These are phyloP conservation scores for Fraxinus nigra DNA, from an alignment of 305 asterid species.

Conservation along the genomic window DNA sequence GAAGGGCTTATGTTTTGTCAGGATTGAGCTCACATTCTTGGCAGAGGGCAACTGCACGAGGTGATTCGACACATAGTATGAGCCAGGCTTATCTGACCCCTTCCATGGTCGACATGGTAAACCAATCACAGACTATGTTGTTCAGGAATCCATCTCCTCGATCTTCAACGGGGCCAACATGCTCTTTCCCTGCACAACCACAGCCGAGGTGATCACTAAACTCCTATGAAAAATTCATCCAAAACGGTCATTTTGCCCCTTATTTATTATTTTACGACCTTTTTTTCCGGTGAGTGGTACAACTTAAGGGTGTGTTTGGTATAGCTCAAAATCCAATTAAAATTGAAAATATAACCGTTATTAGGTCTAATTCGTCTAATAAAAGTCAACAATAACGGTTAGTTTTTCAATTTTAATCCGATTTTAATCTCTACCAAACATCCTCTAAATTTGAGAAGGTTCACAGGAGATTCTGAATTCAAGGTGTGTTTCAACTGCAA, in stretches of 20 bases:
- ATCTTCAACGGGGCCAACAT: conserved; percentile 37
- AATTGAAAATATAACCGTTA: too few relatives aligned
- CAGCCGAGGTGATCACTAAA: conserved; percentile 47
- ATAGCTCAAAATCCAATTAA: too few relatives aligned
- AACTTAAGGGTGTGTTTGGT: too few relatives aligned
- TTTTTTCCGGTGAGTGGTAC: too few relatives aligned
- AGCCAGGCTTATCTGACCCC: conserved; percentile 87
- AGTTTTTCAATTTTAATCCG: too few relatives aligned
- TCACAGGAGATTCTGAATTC: background rate
- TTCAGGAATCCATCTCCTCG: conserved; percentile 41
- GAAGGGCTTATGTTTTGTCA: conserved; percentile 85
- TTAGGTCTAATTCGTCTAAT: too few relatives aligned
- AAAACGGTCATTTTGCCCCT: background rate
- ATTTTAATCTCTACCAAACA: too few relatives aligned
- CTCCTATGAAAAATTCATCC: too few relatives aligned
- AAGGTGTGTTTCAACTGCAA: background rate
- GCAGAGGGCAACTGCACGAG: conserved; percentile 95
- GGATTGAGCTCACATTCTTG: conserved; percentile 94
- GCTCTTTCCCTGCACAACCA: conserved; percentile 42
- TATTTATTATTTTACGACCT: background rate
- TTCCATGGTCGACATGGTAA: conserved; percentile 91
- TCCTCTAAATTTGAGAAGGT: background rate
- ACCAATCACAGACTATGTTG: conserved; percentile 66
- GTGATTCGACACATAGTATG: conserved; percentile 68
- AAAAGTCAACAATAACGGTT: too few relatives aligned